Conservation (phyloP, 2,329 filamentous ascomycete genomes). For the Pestalotiopsis sp. region DNA sequence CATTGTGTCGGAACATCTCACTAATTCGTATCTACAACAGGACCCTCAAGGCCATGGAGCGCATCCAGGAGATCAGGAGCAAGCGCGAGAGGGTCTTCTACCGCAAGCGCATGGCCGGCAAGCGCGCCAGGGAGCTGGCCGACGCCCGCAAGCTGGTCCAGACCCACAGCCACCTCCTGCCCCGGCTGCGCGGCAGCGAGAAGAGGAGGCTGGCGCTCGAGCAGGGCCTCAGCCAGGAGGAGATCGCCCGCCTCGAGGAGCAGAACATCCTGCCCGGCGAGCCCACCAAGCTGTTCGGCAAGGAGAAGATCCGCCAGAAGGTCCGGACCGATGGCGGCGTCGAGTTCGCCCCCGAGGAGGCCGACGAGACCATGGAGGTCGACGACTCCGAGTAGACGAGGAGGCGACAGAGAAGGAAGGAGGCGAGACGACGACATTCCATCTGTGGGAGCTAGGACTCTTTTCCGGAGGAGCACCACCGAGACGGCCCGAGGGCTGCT, state of each 20-base stretch:
- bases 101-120: conserved; percentile 89
- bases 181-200: conserved; percentile 66
- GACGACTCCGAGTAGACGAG: conserved; percentile 34
- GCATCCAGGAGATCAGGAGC: conserved; percentile 80
- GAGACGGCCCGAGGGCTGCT: background rate
- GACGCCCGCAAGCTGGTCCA: conserved; percentile 84
- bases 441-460: background rate
- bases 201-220: conserved; percentile 52
- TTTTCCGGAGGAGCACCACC: background rate
- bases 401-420: conserved; percentile 15
- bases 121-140: conserved; percentile 78
- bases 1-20: background rate
- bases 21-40: background rate
- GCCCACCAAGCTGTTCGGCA: conserved; percentile 38
- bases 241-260: conserved; percentile 37
- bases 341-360: conserved; percentile 40
- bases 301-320: conserved; percentile 38
- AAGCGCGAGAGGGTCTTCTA: conserved; percentile 90
- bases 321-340: conserved; percentile 40
- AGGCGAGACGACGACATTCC: conserved; percentile 26
- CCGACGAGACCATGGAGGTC: conserved; percentile 39
- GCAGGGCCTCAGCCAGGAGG: conserved; percentile 28
- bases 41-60: conserved; percentile 89
- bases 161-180: conserved; percentile 90
- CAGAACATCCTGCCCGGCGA: conserved; percentile 21